Evolutionary conservation across 441 rosid genomes (phyloP), one percentile per base, ranked within the genome.

Genomic region (Eruca vesicaria): DNA sequence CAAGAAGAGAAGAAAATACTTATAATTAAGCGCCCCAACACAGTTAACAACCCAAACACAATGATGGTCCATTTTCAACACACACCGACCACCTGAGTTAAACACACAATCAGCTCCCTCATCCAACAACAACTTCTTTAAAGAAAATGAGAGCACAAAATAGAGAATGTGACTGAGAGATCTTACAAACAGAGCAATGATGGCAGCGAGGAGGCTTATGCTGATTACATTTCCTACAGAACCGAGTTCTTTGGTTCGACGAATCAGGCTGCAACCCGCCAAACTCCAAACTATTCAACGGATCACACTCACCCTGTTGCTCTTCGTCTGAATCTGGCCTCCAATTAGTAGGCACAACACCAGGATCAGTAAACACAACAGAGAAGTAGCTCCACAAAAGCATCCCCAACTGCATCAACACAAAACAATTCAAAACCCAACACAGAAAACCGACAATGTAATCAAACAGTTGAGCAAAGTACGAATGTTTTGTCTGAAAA

Each of bases 31-130:
- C 8, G 93, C 98, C 29, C 98, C 98, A 31, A 92, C 98, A 66
- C 98, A 92, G 76, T 89, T 90, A 64, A 92, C 98, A 82, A 92
- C 98, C 98, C 98, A 92, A 35, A 92, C 96, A 79, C 98, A 92
- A 83, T 92, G 98, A 74, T 92, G 98, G 57, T 92, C 98, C 98
- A 92, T 92, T 83, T 92, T 92, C 61, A 92, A 87, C 48, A 90
- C 86, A 77, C 98, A 92, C 63, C 92, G 79, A 48, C 92, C 96
- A 79, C 97, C 97, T 92, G 82, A 78, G 11, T 79, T 38, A 45
- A 65, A 76, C 26, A 1, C 69, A 66, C 20, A 64, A 45, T 58
- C 63, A 76, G 26, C 16, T 64, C 56, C 61, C n/a, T 62, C 32
- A 10, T 36, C 15, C 35, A 23, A 7, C 53, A 61, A 33, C 28